Evolutionary conservation across 2,329 filamentous ascomycete species (phyloP).

Genomic region (Colletotrichum liaoningense): DNA sequence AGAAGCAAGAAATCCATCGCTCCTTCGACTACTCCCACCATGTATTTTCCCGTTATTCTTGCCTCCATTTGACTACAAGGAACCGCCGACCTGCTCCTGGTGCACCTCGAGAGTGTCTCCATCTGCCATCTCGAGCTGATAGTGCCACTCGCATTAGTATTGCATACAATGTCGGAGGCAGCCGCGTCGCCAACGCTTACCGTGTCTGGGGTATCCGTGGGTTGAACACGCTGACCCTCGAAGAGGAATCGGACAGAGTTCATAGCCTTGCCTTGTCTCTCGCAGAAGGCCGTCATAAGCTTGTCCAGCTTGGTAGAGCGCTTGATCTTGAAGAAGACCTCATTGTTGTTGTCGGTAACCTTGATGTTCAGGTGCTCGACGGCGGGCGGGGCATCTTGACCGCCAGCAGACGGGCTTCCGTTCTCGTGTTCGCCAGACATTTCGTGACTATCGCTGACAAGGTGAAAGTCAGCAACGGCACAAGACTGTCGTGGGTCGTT

Average conservation of each 20-base stretch:
- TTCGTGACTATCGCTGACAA: conserved; percentile 32
- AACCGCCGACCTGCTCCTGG: conserved; percentile 94
- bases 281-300: conserved; percentile 98
- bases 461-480: conserved; percentile 9
- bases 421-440: conserved; percentile 67
- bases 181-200: conserved; percentile 66
- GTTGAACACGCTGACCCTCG: conserved; percentile 92
- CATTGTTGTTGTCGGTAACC: conserved; percentile 99
- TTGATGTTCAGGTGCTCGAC: conserved; percentile 98
- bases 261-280: conserved; percentile 89
- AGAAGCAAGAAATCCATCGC: conserved; percentile 17
- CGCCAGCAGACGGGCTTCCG: conserved; percentile 52
- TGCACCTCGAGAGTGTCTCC: conserved; percentile 97
- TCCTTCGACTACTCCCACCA: neutral
- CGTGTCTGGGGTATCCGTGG: conserved; percentile 88
- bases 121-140: conserved; percentile 94
- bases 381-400: conserved; percentile 57
- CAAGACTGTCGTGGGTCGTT: neutral
- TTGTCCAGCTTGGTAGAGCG: conserved; percentile 95
- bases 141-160: conserved; percentile 38
- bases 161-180: neutral
- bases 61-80: conserved; percentile 6
- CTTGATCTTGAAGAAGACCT: conserved; percentile 99
- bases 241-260: conserved; percentile 93
- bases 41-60: neutral